phyloP scores from a whole-genome alignment of 257 asterid genomes.

The Salvia hispanica region DNA sequence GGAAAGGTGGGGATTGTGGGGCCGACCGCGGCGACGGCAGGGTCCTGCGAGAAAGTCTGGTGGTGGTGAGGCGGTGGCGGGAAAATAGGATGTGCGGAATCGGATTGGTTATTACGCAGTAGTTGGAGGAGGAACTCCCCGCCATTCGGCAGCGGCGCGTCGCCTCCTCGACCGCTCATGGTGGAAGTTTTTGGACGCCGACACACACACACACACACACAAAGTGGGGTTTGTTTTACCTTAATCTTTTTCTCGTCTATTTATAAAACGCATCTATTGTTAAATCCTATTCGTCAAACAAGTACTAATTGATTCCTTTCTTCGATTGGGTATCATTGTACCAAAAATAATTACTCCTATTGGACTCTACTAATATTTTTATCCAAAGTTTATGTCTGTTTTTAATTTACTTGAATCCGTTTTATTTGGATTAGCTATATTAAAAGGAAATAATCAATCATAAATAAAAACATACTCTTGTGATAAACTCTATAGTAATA shows the following conservation, averaged over 20 bases:
- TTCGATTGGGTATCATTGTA: too few relatives aligned
- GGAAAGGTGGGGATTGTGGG: conserved; percentile 44
- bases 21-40: conserved; percentile 86
- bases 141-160: conserved; percentile 64
- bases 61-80: conserved; percentile 27
- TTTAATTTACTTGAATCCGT: too few relatives aligned
- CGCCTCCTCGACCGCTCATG: conserved; percentile 67
- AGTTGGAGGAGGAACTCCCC: conserved; percentile 87
- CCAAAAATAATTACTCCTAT: too few relatives aligned
- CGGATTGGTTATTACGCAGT: conserved; percentile 50
- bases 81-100: conserved; percentile 26
- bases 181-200: conserved; percentile 14
- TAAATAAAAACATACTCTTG: too few relatives aligned
- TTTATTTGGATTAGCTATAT: too few relatives aligned
- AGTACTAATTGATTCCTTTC: too few relatives aligned
- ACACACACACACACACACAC: conserved; percentile 23
- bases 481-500: too few relatives aligned
- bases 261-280: not conserved
- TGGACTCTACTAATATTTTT: too few relatives aligned
- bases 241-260: not conserved
- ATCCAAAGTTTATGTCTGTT: too few relatives aligned
- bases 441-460: too few relatives aligned
- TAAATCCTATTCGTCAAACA: too few relatives aligned
- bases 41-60: conserved; percentile 55
- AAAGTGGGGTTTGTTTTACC: not conserved